These are phyloP conservation scores for Tylopilus sp. DNA, from an alignment of 768 basidiomycete genomes.

Conservation along the genomic window DNA sequence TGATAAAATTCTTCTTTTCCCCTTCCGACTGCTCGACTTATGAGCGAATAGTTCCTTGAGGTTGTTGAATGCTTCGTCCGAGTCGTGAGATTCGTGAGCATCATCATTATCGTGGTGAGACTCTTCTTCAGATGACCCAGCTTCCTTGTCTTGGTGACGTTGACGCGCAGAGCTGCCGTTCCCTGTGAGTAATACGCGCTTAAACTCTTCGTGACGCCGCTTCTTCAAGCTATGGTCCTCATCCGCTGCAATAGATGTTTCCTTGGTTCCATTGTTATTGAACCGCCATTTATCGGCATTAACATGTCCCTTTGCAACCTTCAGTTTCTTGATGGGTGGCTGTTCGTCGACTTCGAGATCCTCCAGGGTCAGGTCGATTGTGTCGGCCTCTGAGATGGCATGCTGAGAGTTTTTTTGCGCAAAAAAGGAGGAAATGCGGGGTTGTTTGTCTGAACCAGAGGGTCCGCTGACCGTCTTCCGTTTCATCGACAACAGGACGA, in stretches of 20 bases:
- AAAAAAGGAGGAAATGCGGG: slow-evolving; percentile 44
- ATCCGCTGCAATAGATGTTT: slow-evolving; percentile 13
- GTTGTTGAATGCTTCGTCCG: slow-evolving; percentile 44
- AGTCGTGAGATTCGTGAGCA: slow-evolving; percentile 36
- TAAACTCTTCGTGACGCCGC: slow-evolving; percentile 46
- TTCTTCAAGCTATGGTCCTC: slow-evolving; percentile 48
- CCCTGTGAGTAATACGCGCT: slow-evolving; percentile 48
- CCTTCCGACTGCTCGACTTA: slow-evolving; percentile 33
- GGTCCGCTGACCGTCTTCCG: slow-evolving; percentile 6
- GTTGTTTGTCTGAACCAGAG: slow-evolving; percentile 25
- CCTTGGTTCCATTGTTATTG: slow-evolving; percentile 12
- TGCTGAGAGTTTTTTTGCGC: slow-evolving; percentile 19
- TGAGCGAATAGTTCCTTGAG: slow-evolving; percentile 47
- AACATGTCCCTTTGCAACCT: slow-evolving; percentile 16
- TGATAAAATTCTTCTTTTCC: slow-evolving; percentile 31
- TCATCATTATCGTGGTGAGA: slow-evolving; percentile 24
- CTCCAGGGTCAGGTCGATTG: slow-evolving; percentile 55
- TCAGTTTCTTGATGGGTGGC: slow-evolving; percentile 30
- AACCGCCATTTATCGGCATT: slow-evolving; percentile 45
- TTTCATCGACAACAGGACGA: slow-evolving; percentile 11
- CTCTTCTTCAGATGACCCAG: slow-evolving; percentile 22
- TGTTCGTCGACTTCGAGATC: slow-evolving; percentile 28
- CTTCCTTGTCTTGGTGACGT: slow-evolving; percentile 7
- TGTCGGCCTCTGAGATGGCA: slow-evolving; percentile 15
- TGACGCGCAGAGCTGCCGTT: slow-evolving; percentile 36